Conservation (phyloP, 768 basidiomycete species). For the Suillus decipiens region DNA sequence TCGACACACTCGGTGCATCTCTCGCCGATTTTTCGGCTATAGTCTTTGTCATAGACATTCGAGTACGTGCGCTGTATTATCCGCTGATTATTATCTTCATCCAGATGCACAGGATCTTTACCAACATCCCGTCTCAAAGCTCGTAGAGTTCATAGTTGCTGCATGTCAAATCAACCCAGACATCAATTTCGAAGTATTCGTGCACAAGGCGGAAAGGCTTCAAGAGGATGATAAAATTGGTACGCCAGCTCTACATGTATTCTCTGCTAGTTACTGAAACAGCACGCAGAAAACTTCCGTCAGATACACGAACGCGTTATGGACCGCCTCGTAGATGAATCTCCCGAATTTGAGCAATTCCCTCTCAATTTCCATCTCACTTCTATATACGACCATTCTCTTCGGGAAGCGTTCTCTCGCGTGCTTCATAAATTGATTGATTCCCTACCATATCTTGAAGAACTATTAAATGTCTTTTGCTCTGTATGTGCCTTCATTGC, state of each 20-base stretch:
- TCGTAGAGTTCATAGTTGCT: slow-evolving; percentile 79
- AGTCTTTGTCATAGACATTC: slow-evolving; percentile 94
- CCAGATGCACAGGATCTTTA: slow-evolving; percentile 64
- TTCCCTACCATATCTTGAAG: slow-evolving; percentile 83
- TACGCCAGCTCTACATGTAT: slow-evolving; percentile 33
- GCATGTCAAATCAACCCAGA: slow-evolving; percentile 75
- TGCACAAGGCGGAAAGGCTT: slow-evolving; percentile 92
- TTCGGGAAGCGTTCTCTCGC: slow-evolving; percentile 90
- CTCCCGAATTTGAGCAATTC: slow-evolving; percentile 74
- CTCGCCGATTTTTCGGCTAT: slow-evolving; percentile 81
- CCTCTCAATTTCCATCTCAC: slow-evolving; percentile 89
- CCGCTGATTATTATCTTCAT: slow-evolving; percentile 10
- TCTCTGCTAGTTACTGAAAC: slow-evolving; percentile 5
- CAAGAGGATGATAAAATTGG: slow-evolving; percentile 91
- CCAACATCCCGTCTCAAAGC: slow-evolving; percentile 78
- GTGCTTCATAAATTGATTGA: slow-evolving; percentile 87
- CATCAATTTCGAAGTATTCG: slow-evolving; percentile 87
- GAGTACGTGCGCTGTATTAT: slow-evolving; percentile 51
- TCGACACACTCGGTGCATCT: slow-evolving; percentile 74
- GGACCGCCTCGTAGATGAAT: slow-evolving; percentile 78
- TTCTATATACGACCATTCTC: slow-evolving; percentile 88
- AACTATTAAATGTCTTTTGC: slow-evolving; percentile 83
- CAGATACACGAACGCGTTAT: slow-evolving; percentile 87
- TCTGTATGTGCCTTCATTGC: slow-evolving; percentile 47
- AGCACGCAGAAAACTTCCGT: slow-evolving; percentile 77